Percentiles rank a stretch among this genome's conserved stretches.
Conservation (phyloP, 1,284 basidiomycete genomes). For the Rhodotorula sp. region DNA sequence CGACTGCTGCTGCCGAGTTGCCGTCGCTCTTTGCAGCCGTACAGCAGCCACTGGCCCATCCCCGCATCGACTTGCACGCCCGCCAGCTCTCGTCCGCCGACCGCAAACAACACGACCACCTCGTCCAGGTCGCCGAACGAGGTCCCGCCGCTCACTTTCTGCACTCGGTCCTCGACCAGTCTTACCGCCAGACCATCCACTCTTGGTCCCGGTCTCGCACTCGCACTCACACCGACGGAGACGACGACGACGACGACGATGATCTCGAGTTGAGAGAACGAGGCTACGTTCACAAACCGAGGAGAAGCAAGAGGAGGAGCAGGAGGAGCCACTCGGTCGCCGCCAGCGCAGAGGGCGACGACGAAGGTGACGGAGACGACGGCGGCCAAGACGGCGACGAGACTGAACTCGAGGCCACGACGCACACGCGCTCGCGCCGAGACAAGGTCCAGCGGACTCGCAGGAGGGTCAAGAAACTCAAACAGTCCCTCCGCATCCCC, state of each 20-base stretch:
- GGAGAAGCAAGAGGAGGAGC: neutral
- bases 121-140: neutral
- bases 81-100: neutral
- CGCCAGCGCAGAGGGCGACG: neutral
- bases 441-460: neutral
- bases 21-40: slow-evolving; percentile 11
- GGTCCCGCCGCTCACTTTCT: neutral
- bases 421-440: neutral
- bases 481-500: neutral
- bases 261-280: neutral
- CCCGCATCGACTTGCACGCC: slow-evolving; percentile 6
- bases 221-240: neutral
- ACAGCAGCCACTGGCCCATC: neutral
- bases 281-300: slow-evolving; percentile 10
- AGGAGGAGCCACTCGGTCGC: neutral
- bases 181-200: neutral
- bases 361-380: neutral
- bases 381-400: neutral
- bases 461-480: neutral
- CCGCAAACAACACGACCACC: neutral
- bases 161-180: neutral
- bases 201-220: neutral
- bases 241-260: neutral
- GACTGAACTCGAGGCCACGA: neutral
- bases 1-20: neutral